phyloP scores from a whole-genome alignment of 208 protist genomes.

The Leishmania braziliensis region DNA sequence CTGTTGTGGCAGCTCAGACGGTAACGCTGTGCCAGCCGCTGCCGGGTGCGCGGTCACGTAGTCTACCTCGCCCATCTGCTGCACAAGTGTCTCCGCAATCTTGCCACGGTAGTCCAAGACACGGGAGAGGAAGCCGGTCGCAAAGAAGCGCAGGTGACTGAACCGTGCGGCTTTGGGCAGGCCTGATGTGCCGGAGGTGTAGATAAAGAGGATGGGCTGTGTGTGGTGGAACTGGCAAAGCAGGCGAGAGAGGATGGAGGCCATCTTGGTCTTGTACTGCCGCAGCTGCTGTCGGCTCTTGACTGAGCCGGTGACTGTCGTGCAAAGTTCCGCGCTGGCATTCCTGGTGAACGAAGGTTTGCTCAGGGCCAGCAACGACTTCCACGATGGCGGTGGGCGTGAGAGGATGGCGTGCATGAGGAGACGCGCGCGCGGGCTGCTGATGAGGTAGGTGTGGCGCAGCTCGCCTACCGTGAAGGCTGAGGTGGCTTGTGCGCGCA shows the following conservation, averaged over 20 bases:
- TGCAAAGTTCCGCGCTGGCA: background rate
- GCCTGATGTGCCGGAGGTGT: slow-evolving; percentile 89
- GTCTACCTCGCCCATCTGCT: slow-evolving; percentile 24
- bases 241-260: slow-evolving; percentile 24
- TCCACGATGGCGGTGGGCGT: slow-evolving; percentile 26
- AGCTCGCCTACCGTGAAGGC: slow-evolving; percentile 6
- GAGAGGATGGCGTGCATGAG: slow-evolving; percentile 33
- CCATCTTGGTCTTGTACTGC: slow-evolving; percentile 26
- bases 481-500: slow-evolving; percentile 9
- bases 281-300: slow-evolving; percentile 21
- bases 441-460: slow-evolving; percentile 23
- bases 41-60: slow-evolving; percentile 16
- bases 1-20: background rate
- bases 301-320: slow-evolving; percentile 9
- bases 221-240: slow-evolving; percentile 46
- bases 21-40: background rate
- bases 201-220: slow-evolving; percentile 76
- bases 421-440: slow-evolving; percentile 14
- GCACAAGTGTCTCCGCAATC: slow-evolving; percentile 32
- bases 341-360: background rate
- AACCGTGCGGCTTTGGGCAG: slow-evolving; percentile 83
- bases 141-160: slow-evolving; percentile 73
- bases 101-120: slow-evolving; percentile 38
- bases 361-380: slow-evolving; percentile 20
- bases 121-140: slow-evolving; percentile 49